These are phyloP conservation scores for Stagonosporopsis cucurbitacearum DNA, from an alignment of 2,329 filamentous ascomycete genomes.

Conservation along the genomic window DNA sequence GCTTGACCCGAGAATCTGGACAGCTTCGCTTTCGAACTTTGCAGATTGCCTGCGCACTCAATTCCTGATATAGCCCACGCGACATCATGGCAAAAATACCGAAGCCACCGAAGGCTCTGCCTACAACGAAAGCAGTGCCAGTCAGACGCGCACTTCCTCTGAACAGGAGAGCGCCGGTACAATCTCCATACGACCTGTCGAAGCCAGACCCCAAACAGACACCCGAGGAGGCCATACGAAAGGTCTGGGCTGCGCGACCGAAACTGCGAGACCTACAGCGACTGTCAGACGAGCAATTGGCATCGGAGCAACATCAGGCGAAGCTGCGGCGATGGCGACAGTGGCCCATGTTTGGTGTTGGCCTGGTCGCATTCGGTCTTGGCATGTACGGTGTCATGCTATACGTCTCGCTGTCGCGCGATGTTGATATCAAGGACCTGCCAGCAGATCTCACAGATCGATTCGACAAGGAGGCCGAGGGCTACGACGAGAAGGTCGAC, in stretches of 20 bases:
- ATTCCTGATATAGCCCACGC: slow-evolving; percentile 4
- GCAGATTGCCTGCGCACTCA: not conserved
- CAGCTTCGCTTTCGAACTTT: slow-evolving; percentile 1
- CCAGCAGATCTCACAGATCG: slow-evolving; percentile 53
- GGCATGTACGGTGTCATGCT: slow-evolving; percentile 51
- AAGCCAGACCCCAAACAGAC: slow-evolving; percentile 23
- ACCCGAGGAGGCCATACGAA: slow-evolving; percentile 25
- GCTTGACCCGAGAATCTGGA: slow-evolving; percentile 16
- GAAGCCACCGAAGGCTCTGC: slow-evolving; percentile 33
- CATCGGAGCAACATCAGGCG: slow-evolving; percentile 32
- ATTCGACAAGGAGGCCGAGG: slow-evolving; percentile 54
- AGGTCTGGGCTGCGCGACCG: slow-evolving; percentile 37
- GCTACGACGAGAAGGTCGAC: slow-evolving; percentile 57
- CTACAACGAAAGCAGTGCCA: slow-evolving; percentile 30
- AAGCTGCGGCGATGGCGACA: slow-evolving; percentile 41
- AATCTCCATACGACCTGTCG: slow-evolving; percentile 19
- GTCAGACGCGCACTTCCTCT: slow-evolving; percentile 26
- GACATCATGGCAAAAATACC: slow-evolving; percentile 43
- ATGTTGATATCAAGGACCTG: slow-evolving; percentile 33
- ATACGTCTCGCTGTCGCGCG: slow-evolving; percentile 39
- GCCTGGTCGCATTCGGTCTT: slow-evolving; percentile 47
- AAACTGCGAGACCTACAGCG: slow-evolving; percentile 32
- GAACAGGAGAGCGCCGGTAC: slow-evolving; percentile 23
- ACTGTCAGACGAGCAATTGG: slow-evolving; percentile 39
- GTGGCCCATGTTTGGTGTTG: slow-evolving; percentile 42